These are phyloP conservation scores for Moniliella sp. DNA, from an alignment of 1,284 basidiomycete species.

Conservation along the genomic window DNA sequence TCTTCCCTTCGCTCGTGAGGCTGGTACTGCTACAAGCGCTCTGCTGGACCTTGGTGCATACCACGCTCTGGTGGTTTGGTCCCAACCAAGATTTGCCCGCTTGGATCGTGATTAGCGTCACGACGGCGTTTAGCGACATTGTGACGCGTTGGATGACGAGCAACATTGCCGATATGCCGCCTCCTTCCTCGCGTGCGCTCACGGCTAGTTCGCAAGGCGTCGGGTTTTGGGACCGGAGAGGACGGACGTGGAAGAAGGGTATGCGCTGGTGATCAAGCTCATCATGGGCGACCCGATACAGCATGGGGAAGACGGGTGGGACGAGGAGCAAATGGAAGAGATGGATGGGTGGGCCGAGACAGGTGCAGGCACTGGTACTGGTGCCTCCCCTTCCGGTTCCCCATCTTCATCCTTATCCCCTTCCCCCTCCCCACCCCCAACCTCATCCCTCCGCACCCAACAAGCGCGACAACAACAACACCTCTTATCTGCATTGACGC, in stretches of 20 bases:
- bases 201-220: not conserved
- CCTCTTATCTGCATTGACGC: too few relatives aligned
- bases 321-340: too few relatives aligned
- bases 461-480: too few relatives aligned
- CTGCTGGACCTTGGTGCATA: conserved; percentile 61
- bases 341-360: too few relatives aligned
- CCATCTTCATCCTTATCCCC: too few relatives aligned
- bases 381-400: too few relatives aligned
- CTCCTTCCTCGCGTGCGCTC: not conserved
- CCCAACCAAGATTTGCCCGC: conserved; percentile 48
- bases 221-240: not conserved
- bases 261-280: not conserved
- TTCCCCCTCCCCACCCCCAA: too few relatives aligned
- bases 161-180: conserved; percentile 21
- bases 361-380: too few relatives aligned
- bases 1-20: conserved; percentile 55
- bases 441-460: too few relatives aligned
- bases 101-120: conserved; percentile 61
- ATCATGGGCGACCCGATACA: not conserved
- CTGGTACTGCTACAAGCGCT: conserved; percentile 62
- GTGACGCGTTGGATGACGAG: conserved; percentile 30
- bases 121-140: conserved; percentile 39
- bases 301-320: not conserved
- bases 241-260: not conserved
- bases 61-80: conserved; percentile 49